Percentiles rank a stretch among this genome's conserved stretches.
These are phyloP conservation scores for Fragaria nilgerrensis DNA, from an alignment of 306 rosid species.

Conservation along the genomic window DNA sequence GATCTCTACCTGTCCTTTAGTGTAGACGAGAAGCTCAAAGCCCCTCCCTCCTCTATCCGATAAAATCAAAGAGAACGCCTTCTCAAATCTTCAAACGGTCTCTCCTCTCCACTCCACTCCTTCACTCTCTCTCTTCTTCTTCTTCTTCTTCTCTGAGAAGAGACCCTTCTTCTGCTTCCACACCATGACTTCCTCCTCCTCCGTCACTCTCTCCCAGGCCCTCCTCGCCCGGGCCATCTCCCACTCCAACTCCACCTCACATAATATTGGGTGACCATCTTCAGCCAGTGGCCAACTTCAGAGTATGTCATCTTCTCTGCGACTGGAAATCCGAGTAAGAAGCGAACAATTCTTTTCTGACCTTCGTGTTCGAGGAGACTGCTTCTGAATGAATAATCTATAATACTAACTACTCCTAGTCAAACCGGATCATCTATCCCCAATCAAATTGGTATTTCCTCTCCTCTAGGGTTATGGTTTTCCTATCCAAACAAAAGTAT, in stretches of 20 bases:
- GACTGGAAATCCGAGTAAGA: too few species aligned
- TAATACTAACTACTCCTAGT: too few species aligned
- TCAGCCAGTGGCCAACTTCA: too few species aligned
- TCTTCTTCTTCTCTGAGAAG: not conserved
- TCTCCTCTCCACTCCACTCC: not conserved
- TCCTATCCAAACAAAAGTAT: too few species aligned
- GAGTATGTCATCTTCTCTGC: too few species aligned
- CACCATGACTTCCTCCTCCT: conserved; percentile 55
- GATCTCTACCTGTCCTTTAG: conserved; percentile 34
- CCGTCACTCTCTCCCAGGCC: conserved; percentile 75
- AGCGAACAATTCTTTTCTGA: too few species aligned
- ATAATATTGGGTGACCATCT: too few species aligned
- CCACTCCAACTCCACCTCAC: conserved; percentile 42
- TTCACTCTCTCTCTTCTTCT: conserved; percentile 5
- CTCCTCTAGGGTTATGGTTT: too few species aligned
- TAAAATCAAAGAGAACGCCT: conserved; percentile 21
- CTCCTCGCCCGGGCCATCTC: conserved; percentile 62
- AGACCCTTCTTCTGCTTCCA: not conserved
- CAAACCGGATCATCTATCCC: too few species aligned
- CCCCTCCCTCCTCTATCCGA: conserved; percentile 18
- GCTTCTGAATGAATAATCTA: too few species aligned
- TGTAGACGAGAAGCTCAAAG: conserved; percentile 39
- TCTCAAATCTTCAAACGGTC: not conserved
- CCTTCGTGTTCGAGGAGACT: too few species aligned
- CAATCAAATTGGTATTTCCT: too few species aligned